phyloP scores from a whole-genome alignment of 2,329 filamentous ascomycete genomes.

The Pseudogymnoascus sp. region DNA sequence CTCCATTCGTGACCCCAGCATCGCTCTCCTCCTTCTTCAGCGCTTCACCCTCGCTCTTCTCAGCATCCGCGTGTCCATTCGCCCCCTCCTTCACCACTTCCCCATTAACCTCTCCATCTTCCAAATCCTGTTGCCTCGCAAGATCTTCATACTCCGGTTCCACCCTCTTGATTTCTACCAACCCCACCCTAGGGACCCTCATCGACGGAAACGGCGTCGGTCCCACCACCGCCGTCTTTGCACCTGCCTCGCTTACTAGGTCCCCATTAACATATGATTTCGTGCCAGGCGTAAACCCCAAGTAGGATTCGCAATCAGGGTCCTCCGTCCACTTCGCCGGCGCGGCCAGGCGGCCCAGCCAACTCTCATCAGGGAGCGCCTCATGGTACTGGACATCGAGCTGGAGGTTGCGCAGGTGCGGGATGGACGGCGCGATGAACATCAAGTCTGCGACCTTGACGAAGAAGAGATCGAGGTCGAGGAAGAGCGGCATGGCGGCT shows the following conservation, averaged over 20 bases:
- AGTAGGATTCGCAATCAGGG: constrained; percentile 42
- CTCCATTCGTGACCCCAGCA: neutral
- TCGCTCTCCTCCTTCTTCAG: neutral
- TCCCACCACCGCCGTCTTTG: constrained; percentile 40
- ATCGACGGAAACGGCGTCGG: constrained; percentile 46
- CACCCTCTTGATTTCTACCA: constrained; percentile 41
- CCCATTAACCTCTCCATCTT: neutral
- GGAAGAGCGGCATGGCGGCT: constrained; percentile 27
- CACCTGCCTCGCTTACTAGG: constrained; percentile 43
- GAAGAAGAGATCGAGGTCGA: constrained; percentile 55
- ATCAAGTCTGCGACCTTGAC: constrained; percentile 60
- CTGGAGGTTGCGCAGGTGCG: constrained; percentile 48
- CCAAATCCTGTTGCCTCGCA: constrained; percentile 41
- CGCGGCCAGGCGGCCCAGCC: constrained; percentile 10
- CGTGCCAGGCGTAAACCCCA: constrained; percentile 46
- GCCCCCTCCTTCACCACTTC: neutral
- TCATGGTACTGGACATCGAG: constrained; percentile 53
- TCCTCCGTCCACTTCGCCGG: constrained; percentile 50
- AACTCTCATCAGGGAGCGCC: constrained; percentile 16
- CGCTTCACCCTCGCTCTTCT: neutral
- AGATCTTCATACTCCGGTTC: constrained; percentile 47
- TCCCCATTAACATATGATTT: constrained; percentile 52
- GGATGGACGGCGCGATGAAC: constrained; percentile 46
- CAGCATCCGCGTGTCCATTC: neutral
- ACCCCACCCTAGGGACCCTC: constrained; percentile 42